Percentiles rank a stretch among this genome's conserved stretches.
phyloP scores from a whole-genome alignment of 2,329 filamentous ascomycete species.

The Drechslerella dactyloides region DNA sequence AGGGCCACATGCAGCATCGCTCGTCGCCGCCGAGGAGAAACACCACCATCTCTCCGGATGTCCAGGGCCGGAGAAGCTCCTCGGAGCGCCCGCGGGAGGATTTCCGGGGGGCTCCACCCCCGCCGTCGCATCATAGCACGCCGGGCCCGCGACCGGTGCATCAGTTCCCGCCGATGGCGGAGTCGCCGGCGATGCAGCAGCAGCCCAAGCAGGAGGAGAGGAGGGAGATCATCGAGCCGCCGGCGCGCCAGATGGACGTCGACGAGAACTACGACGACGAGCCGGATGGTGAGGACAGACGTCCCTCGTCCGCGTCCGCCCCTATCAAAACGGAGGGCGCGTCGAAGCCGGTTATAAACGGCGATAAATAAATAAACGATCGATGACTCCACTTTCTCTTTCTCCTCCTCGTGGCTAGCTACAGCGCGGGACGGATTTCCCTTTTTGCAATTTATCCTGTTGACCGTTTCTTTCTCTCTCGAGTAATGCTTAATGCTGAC shows the following conservation, averaged over 20 bases:
- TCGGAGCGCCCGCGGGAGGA: constrained; percentile 59
- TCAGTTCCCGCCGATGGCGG: constrained; percentile 60
- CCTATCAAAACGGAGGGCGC: constrained; percentile 34
- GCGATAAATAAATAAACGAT: constrained; percentile 50
- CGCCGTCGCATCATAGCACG: constrained; percentile 70
- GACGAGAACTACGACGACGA: constrained; percentile 98
- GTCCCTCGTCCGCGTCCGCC: constrained; percentile 57
- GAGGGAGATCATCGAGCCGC: constrained; percentile 63
- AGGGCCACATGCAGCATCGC: constrained; percentile 80
- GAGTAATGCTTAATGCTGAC: constrained; percentile 50
- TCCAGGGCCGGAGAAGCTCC: constrained; percentile 54
- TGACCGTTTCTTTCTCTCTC: constrained; percentile 11
- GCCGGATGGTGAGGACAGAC: constrained; percentile 72
- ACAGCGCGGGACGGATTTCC: constrained; percentile 1
- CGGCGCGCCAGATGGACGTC: constrained; percentile 92
- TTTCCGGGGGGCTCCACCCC: constrained; percentile 59
- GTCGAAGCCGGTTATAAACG: constrained; percentile 42
- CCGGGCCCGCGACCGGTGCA: constrained; percentile 62
- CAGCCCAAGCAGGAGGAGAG: constrained; percentile 69
- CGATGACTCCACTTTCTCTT: too few species aligned
- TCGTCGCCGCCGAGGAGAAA: constrained; percentile 77
- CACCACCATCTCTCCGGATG: constrained; percentile 87
- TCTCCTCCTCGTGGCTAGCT: background rate
- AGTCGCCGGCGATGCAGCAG: constrained; percentile 60
- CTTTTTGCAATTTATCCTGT: constrained; percentile 1